Percentiles rank a stretch among this genome's conserved stretches.
These are phyloP conservation scores for Tetradesmus lagerheimii DNA, from an alignment of 139 green algal genomes.

Conservation along the genomic window DNA sequence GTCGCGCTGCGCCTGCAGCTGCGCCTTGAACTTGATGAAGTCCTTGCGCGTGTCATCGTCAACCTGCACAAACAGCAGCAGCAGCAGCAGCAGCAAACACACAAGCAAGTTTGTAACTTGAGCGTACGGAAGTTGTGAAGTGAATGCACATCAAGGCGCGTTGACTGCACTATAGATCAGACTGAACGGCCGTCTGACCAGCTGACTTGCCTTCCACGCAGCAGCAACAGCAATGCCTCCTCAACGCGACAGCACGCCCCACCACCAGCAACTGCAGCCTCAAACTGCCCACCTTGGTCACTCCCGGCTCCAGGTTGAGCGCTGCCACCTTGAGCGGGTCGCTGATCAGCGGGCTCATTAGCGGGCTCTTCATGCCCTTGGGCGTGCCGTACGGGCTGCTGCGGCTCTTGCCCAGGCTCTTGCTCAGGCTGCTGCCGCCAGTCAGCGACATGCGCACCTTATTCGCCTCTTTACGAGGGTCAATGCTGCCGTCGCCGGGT, in stretches of 20 bases:
- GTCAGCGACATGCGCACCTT: conserved; percentile 37
- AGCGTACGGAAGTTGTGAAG: no score
- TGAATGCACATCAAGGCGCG: neutral
- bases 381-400: conserved; percentile 61
- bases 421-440: conserved; percentile 10
- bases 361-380: conserved; percentile 51
- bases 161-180: neutral
- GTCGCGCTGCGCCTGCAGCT: conserved; percentile 41
- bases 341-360: conserved; percentile 37
- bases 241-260: no score
- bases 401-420: neutral
- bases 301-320: conserved; percentile 60
- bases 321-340: conserved; percentile 48
- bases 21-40: conserved; percentile 42
- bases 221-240: no score
- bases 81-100: neutral
- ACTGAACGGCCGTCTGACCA: neutral
- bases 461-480: conserved; percentile 35
- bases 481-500: conserved; percentile 1
- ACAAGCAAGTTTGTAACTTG: no score
- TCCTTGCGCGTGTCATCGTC: conserved; percentile 27
- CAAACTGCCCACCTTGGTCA: conserved; percentile 46
- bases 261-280: no score
- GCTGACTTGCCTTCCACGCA: no score
- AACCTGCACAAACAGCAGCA: conserved; percentile 6